Conservation (phyloP, 441 rosid species). For the Erysimum cheiri region DNA sequence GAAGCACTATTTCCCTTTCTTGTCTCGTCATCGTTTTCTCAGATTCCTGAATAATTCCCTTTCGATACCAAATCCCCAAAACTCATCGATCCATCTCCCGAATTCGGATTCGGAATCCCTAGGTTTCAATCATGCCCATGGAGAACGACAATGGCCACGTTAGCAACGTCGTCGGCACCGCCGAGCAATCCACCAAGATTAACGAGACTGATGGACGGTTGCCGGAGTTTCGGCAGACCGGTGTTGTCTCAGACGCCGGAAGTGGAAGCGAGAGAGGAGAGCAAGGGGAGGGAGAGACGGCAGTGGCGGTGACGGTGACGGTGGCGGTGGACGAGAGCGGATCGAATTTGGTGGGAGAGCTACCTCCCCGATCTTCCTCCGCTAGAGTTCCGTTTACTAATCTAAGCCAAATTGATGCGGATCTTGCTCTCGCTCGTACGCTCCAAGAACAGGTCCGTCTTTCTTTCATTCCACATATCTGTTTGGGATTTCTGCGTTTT, state of each 20-base stretch:
- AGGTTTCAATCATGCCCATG: slow-evolving; percentile 42
- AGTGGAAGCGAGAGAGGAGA: slow-evolving; percentile 33
- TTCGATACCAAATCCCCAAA: slow-evolving; percentile 35
- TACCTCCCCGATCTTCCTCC: slow-evolving; percentile 48
- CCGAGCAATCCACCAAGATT: slow-evolving; percentile 41
- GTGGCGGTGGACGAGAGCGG: slow-evolving; percentile 40
- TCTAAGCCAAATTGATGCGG: slow-evolving; percentile 91
- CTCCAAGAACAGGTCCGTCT: slow-evolving; percentile 86
- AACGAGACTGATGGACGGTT: slow-evolving; percentile 38
- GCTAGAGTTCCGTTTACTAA: slow-evolving; percentile 76
- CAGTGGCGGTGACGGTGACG: slow-evolving; percentile 38
- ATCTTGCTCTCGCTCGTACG: slow-evolving; percentile 92
- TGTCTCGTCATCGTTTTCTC: slow-evolving; percentile 40
- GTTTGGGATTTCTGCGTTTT: background rate
- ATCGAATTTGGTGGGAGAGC: slow-evolving; percentile 42
- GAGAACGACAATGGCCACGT: slow-evolving; percentile 44
- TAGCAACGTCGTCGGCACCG: slow-evolving; percentile 42
- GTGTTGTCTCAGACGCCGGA: slow-evolving; percentile 30
- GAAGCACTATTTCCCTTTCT: slow-evolving; percentile 41
- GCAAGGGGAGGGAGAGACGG: slow-evolving; percentile 35
- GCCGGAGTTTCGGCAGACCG: slow-evolving; percentile 36
- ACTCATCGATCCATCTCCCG: slow-evolving; percentile 15
- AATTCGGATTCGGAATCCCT: slow-evolving; percentile 36
- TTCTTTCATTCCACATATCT: background rate
- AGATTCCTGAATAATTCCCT: slow-evolving; percentile 46